Base-by-base conservation (phyloP, 2,329 filamentous ascomycete species). In the Alternaria longipes region DNA sequence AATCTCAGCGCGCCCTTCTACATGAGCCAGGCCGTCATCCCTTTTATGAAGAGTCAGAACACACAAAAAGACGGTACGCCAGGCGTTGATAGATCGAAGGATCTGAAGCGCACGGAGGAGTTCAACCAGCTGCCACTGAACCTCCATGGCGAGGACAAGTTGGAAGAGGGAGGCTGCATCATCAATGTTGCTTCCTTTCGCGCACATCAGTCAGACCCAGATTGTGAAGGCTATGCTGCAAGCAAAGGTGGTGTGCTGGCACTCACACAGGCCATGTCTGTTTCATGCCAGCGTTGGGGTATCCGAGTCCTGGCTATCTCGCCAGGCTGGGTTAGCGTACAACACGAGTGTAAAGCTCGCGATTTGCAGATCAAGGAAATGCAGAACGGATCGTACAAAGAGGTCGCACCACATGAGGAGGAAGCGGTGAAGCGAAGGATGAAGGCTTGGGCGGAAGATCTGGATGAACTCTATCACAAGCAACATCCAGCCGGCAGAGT, bases 261-360 rank as follows among this genome's bases (percentile, higher is more conserved):
- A 0, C 66, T 86, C 26, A 81, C 81, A 54, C 83, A 84, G 64
- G 79, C 79, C 28, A 79, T 85, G 80, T 78, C 82, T 24, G 78
- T 83, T 16, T 81, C 79, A 30, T 74, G 84, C 36, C 75, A 79
- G 46, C 69, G 72, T 6, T 79, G 78, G 52, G 76, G 79, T 5
- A 78, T 85, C 28, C 75, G 81, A 8, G 81, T 83, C 40, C 84
- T 83, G 61, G 78, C 81, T 0, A 81, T 85, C 20, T 68, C 84
- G 28, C 83, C 82, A 0, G 83, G 84, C 0, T 85, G 83, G 84
- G 82, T 85, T 46, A 77, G 83, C 63, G 83, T 85, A 14, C 74
- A 71, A 44, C 75, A 84, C 49, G 80, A 82, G 68, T 78, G 76
- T 42, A 73, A 73, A 61, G 70, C 72, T 5, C 78, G 75, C 3